A percentile compares a stretch with the other conserved stretches of the same genome.
Conservation (phyloP, 108 stramenopile genomes). For the Licmophora abbreviata region DNA sequence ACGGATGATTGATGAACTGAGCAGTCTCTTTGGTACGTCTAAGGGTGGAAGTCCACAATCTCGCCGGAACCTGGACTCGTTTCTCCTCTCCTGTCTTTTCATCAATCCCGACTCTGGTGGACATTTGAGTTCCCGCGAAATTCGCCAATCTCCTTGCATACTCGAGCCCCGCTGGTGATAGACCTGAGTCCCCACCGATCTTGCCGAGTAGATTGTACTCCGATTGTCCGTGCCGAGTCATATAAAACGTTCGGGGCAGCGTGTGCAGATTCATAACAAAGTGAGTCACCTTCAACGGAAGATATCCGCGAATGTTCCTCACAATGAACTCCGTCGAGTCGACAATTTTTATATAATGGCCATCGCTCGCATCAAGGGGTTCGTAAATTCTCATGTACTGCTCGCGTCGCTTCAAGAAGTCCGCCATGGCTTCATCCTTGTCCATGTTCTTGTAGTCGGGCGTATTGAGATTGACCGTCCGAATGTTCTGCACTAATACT, state of each 20-base stretch:
- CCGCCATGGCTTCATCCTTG: slow-evolving; percentile 62
- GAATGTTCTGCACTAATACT: slow-evolving; percentile 78
- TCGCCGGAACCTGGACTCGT: slow-evolving; percentile 59
- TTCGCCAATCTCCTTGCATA: slow-evolving; percentile 87
- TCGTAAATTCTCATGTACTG: slow-evolving; percentile 85
- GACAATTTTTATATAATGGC: slow-evolving; percentile 78
- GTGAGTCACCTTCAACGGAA: slow-evolving; percentile 85
- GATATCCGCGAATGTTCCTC: slow-evolving; percentile 76
- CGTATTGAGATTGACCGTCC: slow-evolving; percentile 78
- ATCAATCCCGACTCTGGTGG: slow-evolving; percentile 3
- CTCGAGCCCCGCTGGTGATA: slow-evolving; percentile 75
- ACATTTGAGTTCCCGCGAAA: slow-evolving; percentile 87
- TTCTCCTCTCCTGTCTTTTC: slow-evolving; percentile 14
- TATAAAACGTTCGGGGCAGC: slow-evolving; percentile 81
- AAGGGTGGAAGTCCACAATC: slow-evolving; percentile 96
- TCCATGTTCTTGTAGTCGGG: slow-evolving; percentile 84
- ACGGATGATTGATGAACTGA: slow-evolving; percentile 72
- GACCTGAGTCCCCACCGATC: slow-evolving; percentile 96
- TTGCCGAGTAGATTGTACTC: slow-evolving; percentile 95
- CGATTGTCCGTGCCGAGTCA: slow-evolving; percentile 97
- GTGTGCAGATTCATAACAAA: slow-evolving; percentile 93
- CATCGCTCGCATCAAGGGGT: slow-evolving; percentile 73
- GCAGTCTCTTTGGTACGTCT: slow-evolving; percentile 94
- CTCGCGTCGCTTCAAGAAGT: slow-evolving; percentile 79
- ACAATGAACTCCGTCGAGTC: slow-evolving; percentile 82